Evolutionary conservation across 2,329 filamentous ascomycete species (phyloP).

Genomic region (Cryphonectria parasitica): DNA sequence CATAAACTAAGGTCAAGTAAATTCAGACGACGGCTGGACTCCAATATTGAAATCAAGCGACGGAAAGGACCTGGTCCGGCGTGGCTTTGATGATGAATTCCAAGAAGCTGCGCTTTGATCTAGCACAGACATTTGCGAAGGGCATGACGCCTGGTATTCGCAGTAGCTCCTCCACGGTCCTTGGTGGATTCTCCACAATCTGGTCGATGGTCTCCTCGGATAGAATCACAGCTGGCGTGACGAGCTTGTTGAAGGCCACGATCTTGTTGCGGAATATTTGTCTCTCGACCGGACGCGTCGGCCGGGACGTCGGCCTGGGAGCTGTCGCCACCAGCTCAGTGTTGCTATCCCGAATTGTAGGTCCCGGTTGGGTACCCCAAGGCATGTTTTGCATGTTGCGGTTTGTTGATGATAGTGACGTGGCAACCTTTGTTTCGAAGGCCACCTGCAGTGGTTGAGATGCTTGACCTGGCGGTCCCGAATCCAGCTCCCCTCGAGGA

Average conservation of each 20-base stretch:
- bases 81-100: conserved; percentile 20
- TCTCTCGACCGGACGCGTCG: neutral
- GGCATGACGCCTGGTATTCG: conserved; percentile 16
- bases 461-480: neutral
- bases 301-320: neutral
- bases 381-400: too few relatives aligned
- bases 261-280: conserved; percentile 24
- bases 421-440: neutral
- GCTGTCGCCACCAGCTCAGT: neutral
- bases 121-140: conserved; percentile 23
- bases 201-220: conserved; percentile 17
- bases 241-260: conserved; percentile 22
- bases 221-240: conserved; percentile 9
- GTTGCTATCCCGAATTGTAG: neutral
- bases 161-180: conserved; percentile 10
- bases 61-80: neutral
- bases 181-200: conserved; percentile 6
- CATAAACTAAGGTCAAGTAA: neutral
- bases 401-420: neutral
- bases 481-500: neutral
- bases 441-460: neutral
- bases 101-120: conserved; percentile 18
- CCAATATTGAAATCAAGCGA: neutral
- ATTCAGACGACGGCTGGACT: neutral
- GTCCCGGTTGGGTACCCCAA: neutral